phyloP scores from a whole-genome alignment of 352 stramenopile genomes.

The Pythium monospermum region DNA sequence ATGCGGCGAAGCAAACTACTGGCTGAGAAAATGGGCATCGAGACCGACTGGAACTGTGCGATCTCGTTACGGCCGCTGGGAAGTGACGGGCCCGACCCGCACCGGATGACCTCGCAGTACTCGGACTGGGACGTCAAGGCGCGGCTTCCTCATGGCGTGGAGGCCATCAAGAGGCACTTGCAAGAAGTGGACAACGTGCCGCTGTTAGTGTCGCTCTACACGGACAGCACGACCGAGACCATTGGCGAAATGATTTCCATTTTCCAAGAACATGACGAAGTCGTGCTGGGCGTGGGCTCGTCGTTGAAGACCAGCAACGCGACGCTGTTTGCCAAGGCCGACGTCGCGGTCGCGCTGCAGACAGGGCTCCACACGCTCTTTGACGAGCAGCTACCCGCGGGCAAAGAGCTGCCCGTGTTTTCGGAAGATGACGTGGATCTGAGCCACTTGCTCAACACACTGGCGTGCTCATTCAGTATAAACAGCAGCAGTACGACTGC shows the following conservation, averaged over 20 bases:
- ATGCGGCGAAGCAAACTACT: slow-evolving; percentile 97
- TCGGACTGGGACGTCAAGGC: slow-evolving; percentile 97
- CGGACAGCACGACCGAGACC: slow-evolving; percentile 94
- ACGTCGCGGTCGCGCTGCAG: slow-evolving; percentile 67
- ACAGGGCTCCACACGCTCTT: slow-evolving; percentile 67
- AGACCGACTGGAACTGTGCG: slow-evolving; percentile 98
- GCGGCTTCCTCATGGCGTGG: slow-evolving; percentile 92
- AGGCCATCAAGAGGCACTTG: slow-evolving; percentile 95
- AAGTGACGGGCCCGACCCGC: slow-evolving; percentile 87
- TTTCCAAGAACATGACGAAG: slow-evolving; percentile 83
- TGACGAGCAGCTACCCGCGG: slow-evolving; percentile 51
- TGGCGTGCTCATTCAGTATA: slow-evolving; percentile 73
- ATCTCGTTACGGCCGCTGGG: slow-evolving; percentile 95
- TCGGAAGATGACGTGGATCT: slow-evolving; percentile 74
- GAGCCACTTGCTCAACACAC: slow-evolving; percentile 79
- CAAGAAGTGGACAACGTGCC: slow-evolving; percentile 98
- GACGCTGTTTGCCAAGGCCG: slow-evolving; percentile 65
- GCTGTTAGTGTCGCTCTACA: slow-evolving; percentile 97
- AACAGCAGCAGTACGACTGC: slow-evolving; percentile 37
- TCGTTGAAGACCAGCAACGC: slow-evolving; percentile 76
- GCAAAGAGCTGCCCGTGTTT: slow-evolving; percentile 53
- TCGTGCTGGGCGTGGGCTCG: slow-evolving; percentile 75
- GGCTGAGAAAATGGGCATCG: slow-evolving; percentile 98
- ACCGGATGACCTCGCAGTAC: slow-evolving; percentile 97
- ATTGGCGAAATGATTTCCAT: slow-evolving; percentile 92